These are phyloP conservation scores for Alternaria burnsii DNA, from an alignment of 2,329 filamentous ascomycete species.

Conservation along the genomic window DNA sequence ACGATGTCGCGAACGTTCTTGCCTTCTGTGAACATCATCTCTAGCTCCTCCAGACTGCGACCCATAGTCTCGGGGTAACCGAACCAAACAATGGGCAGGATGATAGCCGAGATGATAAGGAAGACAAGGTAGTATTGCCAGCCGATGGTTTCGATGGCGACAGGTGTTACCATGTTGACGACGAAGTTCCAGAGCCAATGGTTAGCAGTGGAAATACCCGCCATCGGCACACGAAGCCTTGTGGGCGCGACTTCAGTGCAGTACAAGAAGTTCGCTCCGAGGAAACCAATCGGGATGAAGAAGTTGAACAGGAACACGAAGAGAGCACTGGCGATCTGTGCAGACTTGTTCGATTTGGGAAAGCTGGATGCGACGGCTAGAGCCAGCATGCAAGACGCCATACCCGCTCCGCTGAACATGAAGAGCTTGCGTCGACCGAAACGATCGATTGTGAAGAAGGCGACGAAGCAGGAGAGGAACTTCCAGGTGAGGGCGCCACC, in stretches of 20 bases:
- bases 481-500: conserved; percentile 68
- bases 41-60: conserved; percentile 57
- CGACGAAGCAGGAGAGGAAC: conserved; percentile 66
- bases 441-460: conserved; percentile 74
- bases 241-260: conserved; percentile 66
- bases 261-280: conserved; percentile 68
- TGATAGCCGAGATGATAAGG: conserved; percentile 56
- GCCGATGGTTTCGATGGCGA: conserved; percentile 61
- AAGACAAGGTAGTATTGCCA: conserved; percentile 64
- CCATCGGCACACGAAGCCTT: conserved; percentile 63
- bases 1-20: conserved; percentile 42
- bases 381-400: conserved; percentile 64
- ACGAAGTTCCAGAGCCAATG: conserved; percentile 59
- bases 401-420: conserved; percentile 62
- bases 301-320: conserved; percentile 69
- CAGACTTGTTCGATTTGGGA: conserved; percentile 55
- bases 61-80: conserved; percentile 61
- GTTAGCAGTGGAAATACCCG: conserved; percentile 62
- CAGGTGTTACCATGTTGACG: conserved; percentile 41
- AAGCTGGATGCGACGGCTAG: conserved; percentile 63
- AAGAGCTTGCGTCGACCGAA: conserved; percentile 70
- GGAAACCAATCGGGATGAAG: conserved; percentile 67
- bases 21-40: conserved; percentile 53
- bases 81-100: conserved; percentile 57
- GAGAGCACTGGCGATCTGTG: conserved; percentile 62